These are phyloP conservation scores for Botrytis paeoniae DNA, from an alignment of 2,329 filamentous ascomycete genomes.

Conservation along the genomic window DNA sequence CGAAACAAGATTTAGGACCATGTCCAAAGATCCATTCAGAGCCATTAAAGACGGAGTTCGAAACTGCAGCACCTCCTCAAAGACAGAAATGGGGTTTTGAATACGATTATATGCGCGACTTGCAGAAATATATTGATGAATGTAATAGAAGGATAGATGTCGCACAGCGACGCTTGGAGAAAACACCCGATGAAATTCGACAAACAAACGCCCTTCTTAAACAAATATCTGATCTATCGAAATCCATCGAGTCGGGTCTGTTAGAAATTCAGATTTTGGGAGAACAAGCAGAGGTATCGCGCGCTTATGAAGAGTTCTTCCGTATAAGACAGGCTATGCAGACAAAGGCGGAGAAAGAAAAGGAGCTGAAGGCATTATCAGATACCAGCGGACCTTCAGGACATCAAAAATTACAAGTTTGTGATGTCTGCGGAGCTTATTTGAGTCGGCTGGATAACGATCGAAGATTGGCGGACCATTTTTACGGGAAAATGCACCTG, in stretches of 20 bases:
- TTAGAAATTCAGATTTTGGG: slow-evolving; percentile 83
- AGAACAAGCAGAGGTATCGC: slow-evolving; percentile 74
- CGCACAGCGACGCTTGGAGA: slow-evolving; percentile 86
- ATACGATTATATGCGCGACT: slow-evolving; percentile 93
- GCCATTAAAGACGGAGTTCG: slow-evolving; percentile 84
- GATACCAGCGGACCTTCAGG: slow-evolving; percentile 91
- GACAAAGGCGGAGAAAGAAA: slow-evolving; percentile 78
- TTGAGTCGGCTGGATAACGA: slow-evolving; percentile 92
- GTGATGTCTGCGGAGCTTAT: slow-evolving; percentile 97
- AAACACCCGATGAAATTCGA: slow-evolving; percentile 94
- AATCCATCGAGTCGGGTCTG: slow-evolving; percentile 76
- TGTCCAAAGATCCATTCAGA: slow-evolving; percentile 89
- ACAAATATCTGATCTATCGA: slow-evolving; percentile 75
- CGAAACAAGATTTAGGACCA: slow-evolving; percentile 91
- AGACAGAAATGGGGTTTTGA: slow-evolving; percentile 75
- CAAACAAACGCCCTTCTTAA: slow-evolving; percentile 91
- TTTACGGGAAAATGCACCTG: slow-evolving; percentile 99
- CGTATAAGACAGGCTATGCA: slow-evolving; percentile 77
- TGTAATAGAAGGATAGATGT: slow-evolving; percentile 92
- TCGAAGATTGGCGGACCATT: slow-evolving; percentile 88
- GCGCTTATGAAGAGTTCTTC: slow-evolving; percentile 84
- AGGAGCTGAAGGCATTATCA: slow-evolving; percentile 83
- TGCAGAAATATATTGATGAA: slow-evolving; percentile 94
- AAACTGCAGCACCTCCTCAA: slow-evolving; percentile 67
- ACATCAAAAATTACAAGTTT: slow-evolving; percentile 97